phyloP scores from a whole-genome alignment of 768 basidiomycete species.

The Trichaptum fuscoviolaceum region DNA sequence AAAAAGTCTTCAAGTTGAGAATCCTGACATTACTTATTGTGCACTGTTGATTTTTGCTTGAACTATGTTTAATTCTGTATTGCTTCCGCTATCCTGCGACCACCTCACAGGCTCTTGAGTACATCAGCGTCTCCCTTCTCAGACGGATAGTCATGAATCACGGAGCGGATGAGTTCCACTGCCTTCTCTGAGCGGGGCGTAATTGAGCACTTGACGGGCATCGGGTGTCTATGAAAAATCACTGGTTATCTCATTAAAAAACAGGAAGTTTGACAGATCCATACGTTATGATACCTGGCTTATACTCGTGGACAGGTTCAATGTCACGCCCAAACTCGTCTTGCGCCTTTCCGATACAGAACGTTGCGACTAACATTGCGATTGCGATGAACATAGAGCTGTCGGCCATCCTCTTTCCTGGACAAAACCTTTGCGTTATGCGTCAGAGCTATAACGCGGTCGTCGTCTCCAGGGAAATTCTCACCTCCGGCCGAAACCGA shows the following conservation, averaged over 20 bases:
- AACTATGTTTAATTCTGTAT: too few relatives aligned
- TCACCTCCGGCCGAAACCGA: constrained; percentile 16
- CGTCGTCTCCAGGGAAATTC: background rate
- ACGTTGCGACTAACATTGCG: background rate
- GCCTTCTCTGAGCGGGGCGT: background rate
- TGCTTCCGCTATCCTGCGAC: too few relatives aligned
- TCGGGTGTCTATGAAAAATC: background rate
- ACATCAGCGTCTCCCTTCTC: background rate
- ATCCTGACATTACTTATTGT: too few relatives aligned
- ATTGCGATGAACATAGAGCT: background rate
- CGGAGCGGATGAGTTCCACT: background rate
- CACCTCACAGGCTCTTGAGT: background rate
- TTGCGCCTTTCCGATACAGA: background rate
- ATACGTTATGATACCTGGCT: background rate
- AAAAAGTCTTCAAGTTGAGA: too few relatives aligned
- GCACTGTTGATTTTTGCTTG: too few relatives aligned
- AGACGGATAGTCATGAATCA: background rate
- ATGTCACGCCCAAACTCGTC: background rate
- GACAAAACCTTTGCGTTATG: background rate
- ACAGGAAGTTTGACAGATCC: background rate
- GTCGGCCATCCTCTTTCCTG: background rate
- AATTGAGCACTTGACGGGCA: constrained; percentile 1
- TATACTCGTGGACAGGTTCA: background rate
- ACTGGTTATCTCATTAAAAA: too few relatives aligned
- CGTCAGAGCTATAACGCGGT: background rate